Conservation (phyloP, 495 filamentous ascomycete species). For the Apiosordaria backusii region DNA sequence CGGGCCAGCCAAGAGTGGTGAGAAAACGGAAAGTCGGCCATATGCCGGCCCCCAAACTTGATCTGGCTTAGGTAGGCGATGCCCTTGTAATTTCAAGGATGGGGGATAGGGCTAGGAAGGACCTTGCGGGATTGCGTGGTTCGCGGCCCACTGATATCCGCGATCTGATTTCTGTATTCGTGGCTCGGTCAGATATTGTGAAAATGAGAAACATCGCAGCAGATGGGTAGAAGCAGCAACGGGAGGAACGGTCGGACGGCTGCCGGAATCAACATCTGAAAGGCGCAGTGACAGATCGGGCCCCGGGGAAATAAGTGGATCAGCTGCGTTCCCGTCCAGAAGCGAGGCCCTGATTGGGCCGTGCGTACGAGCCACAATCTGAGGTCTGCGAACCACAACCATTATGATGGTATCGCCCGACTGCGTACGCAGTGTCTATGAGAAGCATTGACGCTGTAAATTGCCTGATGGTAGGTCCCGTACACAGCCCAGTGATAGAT, state of each 20-base stretch:
- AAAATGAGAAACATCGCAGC: not conserved
- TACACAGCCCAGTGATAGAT: not conserved
- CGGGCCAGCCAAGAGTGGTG: not conserved
- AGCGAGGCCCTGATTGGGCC: not conserved
- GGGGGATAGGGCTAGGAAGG: not conserved
- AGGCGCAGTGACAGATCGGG: slow-evolving; percentile 9
- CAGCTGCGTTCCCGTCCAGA: not conserved
- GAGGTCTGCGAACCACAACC: not conserved
- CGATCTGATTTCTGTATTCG: not conserved
- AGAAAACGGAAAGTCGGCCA: not conserved
- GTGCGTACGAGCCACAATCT: slow-evolving; percentile 8
- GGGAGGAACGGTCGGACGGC: slow-evolving; percentile 5
- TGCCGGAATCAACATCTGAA: slow-evolving; percentile 8
- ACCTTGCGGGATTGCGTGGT: not conserved
- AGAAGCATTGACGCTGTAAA: not conserved
- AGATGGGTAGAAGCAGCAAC: not conserved
- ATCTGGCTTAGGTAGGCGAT: not conserved
- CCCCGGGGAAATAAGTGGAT: not conserved
- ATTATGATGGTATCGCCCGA: slow-evolving; percentile 1
- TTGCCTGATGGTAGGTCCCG: not conserved
- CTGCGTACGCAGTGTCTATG: not conserved
- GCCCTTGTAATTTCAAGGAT: not conserved
- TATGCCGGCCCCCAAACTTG: not conserved
- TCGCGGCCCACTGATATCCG: not conserved
- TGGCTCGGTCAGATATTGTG: not conserved